Conservation (phyloP, 805 yeast species). For the Blastobotrys peoriensis region DNA sequence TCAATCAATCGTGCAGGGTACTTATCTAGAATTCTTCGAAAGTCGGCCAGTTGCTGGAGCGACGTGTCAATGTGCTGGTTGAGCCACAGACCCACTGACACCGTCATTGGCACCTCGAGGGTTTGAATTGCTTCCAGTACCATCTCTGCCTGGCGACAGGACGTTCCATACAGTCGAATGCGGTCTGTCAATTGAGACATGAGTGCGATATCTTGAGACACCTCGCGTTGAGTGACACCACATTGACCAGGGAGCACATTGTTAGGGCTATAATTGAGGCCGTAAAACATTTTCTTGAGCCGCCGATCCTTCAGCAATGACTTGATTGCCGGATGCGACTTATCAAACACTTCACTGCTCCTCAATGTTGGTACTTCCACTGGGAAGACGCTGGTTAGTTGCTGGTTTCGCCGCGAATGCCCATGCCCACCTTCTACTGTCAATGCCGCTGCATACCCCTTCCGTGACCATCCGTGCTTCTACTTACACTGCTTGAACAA, state of each 20-base stretch:
- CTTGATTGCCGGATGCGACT: constrained; percentile 27
- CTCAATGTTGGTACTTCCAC: background rate
- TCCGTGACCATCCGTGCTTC: background rate
- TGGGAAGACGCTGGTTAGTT: background rate
- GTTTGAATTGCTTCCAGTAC: constrained; percentile 49
- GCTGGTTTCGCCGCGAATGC: background rate
- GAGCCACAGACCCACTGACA: constrained; percentile 62
- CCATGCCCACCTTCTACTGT: background rate
- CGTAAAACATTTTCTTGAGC: constrained; percentile 41
- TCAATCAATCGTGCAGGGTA: constrained; percentile 46
- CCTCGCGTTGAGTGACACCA: constrained; percentile 43
- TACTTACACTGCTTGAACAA: constrained; percentile 2
- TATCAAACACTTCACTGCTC: background rate
- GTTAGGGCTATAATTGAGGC: constrained; percentile 56
- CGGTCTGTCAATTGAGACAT: constrained; percentile 55
- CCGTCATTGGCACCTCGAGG: constrained; percentile 46
- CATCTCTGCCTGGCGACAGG: constrained; percentile 49
- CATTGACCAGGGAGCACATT: constrained; percentile 46
- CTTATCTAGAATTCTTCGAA: constrained; percentile 37
- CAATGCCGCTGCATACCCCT: background rate
- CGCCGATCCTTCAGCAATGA: constrained; percentile 33
- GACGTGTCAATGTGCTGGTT: constrained; percentile 42
- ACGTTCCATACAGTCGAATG: constrained; percentile 54
- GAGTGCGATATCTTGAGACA: constrained; percentile 49
- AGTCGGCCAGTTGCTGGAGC: constrained; percentile 38